phyloP scores from a whole-genome alignment of 2,329 filamentous ascomycete genomes.

The Claviceps digitariae region DNA sequence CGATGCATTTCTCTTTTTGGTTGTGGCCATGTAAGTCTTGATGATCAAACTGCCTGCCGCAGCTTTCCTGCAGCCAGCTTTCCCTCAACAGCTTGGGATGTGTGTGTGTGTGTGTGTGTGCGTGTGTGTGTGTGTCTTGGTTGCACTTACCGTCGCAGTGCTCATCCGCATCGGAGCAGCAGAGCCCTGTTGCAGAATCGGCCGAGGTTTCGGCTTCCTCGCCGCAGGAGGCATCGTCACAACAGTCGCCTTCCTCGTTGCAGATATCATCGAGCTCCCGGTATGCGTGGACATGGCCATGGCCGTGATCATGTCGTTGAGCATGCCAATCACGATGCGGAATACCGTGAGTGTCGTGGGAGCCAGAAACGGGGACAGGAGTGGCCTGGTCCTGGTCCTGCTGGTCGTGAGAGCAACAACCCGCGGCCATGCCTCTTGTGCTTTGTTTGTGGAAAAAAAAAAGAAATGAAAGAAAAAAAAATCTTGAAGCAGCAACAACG shows the following conservation, averaged over 20 bases:
- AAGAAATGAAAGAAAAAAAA: too few species aligned
- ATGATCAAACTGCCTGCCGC: neutral
- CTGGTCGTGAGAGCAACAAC: constrained; percentile 5
- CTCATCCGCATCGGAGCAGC: constrained; percentile 16
- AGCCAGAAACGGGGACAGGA: neutral
- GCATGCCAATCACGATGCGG: neutral
- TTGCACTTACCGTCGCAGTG: constrained; percentile 13
- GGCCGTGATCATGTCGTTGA: neutral
- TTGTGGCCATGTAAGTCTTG: constrained; percentile 1
- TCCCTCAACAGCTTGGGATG: neutral
- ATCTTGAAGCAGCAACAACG: neutral
- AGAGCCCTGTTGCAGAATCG: constrained; percentile 9
- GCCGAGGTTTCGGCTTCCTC: constrained; percentile 5
- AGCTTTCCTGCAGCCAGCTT: neutral
- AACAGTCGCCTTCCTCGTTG: constrained; percentile 5
- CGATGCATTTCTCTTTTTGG: constrained; percentile 18
- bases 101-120: too few species aligned
- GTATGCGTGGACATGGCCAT: neutral
- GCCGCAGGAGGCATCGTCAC: constrained; percentile 10
- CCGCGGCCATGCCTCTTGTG: constrained; percentile 5
- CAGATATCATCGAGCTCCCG: neutral
- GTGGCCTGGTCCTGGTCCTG: neutral
- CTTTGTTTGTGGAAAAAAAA: neutral
- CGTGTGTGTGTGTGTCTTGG: neutral
- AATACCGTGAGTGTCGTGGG: neutral